Evolutionary conservation across 345 rosid species (phyloP).

Genomic region (Ricinus communis): DNA sequence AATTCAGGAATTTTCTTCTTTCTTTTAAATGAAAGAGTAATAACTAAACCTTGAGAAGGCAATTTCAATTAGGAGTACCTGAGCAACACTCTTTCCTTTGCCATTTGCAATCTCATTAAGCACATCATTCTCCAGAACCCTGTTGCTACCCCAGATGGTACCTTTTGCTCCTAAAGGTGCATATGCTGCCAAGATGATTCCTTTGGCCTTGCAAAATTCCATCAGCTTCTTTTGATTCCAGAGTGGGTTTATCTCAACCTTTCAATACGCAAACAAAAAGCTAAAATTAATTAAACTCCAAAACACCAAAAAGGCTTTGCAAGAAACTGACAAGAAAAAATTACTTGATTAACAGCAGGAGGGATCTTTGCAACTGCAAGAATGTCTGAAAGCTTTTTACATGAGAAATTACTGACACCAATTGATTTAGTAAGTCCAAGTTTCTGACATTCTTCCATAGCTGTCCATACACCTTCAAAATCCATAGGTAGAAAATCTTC

Average conservation of each 20-base stretch:
- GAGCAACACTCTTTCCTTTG: conserved; percentile 70
- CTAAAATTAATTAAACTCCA: neutral
- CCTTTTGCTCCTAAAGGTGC: conserved; percentile 55
- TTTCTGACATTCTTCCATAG: conserved; percentile 70
- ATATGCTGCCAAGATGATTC: conserved; percentile 53
- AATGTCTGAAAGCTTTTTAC: conserved; percentile 59
- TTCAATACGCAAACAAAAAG: neutral
- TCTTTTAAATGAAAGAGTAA: neutral
- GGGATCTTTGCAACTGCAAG: conserved; percentile 66
- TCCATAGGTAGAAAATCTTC: conserved; percentile 68
- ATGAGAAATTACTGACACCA: conserved; percentile 81
- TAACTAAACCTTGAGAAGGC: neutral
- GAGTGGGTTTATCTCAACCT: conserved; percentile 85
- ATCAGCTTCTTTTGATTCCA: conserved; percentile 73
- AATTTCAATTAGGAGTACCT: conserved; percentile 43
- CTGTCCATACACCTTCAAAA: conserved; percentile 60
- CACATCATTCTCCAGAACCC: conserved; percentile 54
- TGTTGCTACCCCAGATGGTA: conserved; percentile 63
- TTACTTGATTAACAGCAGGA: conserved; percentile 77
- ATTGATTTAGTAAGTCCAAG: conserved; percentile 68
- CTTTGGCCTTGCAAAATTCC: conserved; percentile 55
- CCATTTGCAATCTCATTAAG: conserved; percentile 60
- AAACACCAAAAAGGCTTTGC: neutral
- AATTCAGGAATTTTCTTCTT: neutral
- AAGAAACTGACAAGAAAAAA: neutral